Base-by-base conservation (phyloP, 768 basidiomycete species). In the Mycena vulgaris region DNA sequence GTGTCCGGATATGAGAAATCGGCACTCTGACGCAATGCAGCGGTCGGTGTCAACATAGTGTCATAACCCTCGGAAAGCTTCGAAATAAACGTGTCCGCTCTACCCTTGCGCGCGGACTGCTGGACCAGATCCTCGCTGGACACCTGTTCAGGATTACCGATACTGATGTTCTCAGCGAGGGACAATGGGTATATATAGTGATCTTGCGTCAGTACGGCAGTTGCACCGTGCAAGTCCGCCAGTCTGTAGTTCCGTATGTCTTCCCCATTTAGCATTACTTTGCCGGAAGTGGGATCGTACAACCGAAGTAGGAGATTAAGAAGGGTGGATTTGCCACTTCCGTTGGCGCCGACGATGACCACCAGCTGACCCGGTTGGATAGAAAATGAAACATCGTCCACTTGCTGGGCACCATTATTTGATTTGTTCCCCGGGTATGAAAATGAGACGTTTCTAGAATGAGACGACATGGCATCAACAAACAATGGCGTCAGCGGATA, bases 281-380 rank as follows among this genome's bases (percentile, higher is more conserved):
- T 69, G 0, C 87, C 87, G 6, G 78, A 77, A 0, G 72, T 71
- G 1, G 76, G 74, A 5, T 80, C 79, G 33, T 80, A 78, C 8
- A 83, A 47, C 9, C 84, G 76, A 10, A 77, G 77, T 6, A 87
- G 61, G 16, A 88, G 76, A 57, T 87, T 86, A 37, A 87, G 69
- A 16, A 86, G 72, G 3, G 85, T 83, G 2, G 82, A 79, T 70
- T 87, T 87, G 2, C 85, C 86, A 69, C 83, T 81, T 16, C 85
- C 85, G 67, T 85, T 86, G 13, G 64, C 74, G 13, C 87, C 87
- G 7, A 87, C 86, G 21, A 88, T 76, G n/a, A 87, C 80, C 16
- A 86, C 83, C 0, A 87, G 68, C 30, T 83, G 78, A 2, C 86
- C 87, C 5, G 85, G 75, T 11, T 77, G 55, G 51, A 88, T 80